A percentile compares a stretch with the other conserved stretches of the same genome.
Conservation (phyloP, 2,329 filamentous ascomycete species). For the Magnaporthales sp. region DNA sequence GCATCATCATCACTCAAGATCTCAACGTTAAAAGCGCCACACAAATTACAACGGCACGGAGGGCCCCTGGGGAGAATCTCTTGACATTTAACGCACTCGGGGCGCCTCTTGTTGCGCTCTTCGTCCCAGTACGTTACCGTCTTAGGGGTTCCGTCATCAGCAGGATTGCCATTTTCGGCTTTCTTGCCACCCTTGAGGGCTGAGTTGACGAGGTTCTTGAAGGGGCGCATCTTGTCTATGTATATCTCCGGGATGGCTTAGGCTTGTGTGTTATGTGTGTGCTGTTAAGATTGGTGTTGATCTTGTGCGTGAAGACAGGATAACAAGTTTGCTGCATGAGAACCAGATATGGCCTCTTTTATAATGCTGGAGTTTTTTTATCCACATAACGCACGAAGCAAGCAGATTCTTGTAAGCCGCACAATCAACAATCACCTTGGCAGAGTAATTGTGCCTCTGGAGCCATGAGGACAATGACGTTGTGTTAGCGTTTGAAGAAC, state of each 20-base stretch:
- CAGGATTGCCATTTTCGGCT: not conserved
- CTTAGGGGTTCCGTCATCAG: not conserved
- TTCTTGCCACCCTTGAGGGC: not conserved
- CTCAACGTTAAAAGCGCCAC: not conserved
- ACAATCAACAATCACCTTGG: not conserved
- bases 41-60: constrained; percentile 3
- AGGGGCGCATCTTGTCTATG: not conserved
- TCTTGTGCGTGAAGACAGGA: not conserved
- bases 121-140: constrained; percentile 2
- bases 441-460: not conserved
- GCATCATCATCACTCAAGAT: not conserved
- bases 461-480: not conserved
- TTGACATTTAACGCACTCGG: not conserved
- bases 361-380: not conserved
- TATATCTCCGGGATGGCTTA: not conserved
- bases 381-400: not conserved
- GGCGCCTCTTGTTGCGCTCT: not conserved
- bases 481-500: not conserved
- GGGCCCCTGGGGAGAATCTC: constrained; percentile 1
- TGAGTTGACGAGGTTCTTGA: not conserved
- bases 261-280: not conserved
- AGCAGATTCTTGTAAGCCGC: not conserved
- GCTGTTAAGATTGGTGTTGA: not conserved
- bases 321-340: not conserved
- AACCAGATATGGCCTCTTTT: not conserved